phyloP scores from a whole-genome alignment of 345 rosid species.

The Kernera saxatilis region DNA sequence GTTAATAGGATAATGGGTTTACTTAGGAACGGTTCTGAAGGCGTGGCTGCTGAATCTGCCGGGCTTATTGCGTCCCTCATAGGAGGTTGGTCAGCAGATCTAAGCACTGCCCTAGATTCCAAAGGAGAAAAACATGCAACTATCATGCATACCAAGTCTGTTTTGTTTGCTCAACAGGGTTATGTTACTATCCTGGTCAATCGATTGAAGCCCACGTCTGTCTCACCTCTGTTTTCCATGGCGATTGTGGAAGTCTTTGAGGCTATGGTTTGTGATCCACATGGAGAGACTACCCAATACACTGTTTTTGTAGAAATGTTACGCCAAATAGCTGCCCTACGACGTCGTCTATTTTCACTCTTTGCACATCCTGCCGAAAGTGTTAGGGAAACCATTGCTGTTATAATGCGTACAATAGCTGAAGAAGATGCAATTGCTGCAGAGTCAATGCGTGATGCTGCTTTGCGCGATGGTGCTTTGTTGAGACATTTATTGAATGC shows the following conservation, averaged over 20 bases:
- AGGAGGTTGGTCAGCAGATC: conserved; percentile 78
- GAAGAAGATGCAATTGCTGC: conserved; percentile 99
- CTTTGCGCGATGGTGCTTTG: conserved; percentile 97
- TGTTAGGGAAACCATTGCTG: conserved; percentile 92
- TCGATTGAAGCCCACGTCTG: conserved; percentile 91
- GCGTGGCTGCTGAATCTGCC: conserved; percentile 91
- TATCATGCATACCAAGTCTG: conserved; percentile 92
- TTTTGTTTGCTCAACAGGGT: conserved; percentile 72
- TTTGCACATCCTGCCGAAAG: conserved; percentile 99
- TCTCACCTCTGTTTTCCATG: conserved; percentile 92
- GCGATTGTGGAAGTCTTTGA: conserved; percentile 95
- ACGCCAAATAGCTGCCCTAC: conserved; percentile 93
- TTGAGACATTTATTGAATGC: conserved; percentile 94
- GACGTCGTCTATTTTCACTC: conserved; percentile 91
- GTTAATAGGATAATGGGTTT: conserved; percentile 99
- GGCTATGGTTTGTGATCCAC: conserved; percentile 98
- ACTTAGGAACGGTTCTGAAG: conserved; percentile 97
- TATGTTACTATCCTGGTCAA: conserved; percentile 73
- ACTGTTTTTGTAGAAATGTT: conserved; percentile 94
- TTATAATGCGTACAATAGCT: conserved; percentile 97
- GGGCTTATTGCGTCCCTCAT: conserved; percentile 82
- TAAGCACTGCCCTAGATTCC: conserved; percentile 54
- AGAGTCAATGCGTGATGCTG: conserved; percentile 99
- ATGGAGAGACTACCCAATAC: conserved; percentile 95
- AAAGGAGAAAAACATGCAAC: conserved; percentile 95